Evolutionary conservation across 2,329 filamentous ascomycete genomes (phyloP).

Genomic region (Trichoderma sp.): DNA sequence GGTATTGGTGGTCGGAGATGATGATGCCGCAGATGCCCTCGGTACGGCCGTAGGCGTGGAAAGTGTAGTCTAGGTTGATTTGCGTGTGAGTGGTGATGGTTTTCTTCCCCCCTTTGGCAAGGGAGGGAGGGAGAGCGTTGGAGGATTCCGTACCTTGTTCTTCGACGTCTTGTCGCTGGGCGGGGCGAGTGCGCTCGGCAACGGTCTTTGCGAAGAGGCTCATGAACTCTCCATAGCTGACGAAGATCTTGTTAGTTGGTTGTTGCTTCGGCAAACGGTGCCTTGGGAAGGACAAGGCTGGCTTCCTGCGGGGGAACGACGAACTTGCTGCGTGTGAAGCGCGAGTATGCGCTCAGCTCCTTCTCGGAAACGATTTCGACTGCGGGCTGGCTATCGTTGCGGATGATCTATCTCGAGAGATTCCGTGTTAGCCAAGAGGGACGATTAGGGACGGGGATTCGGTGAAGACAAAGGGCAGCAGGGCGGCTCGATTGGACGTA

Average conservation of each 20-base stretch:
- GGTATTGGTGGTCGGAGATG: conserved; percentile 75
- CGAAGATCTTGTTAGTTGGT: not conserved
- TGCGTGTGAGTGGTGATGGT: not conserved
- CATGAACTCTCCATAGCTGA: conserved; percentile 66
- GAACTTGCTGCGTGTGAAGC: conserved; percentile 75
- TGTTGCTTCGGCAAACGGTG: not conserved
- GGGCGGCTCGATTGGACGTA: conserved; percentile 47
- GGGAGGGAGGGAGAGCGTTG: not conserved
- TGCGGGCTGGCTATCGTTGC: conserved; percentile 75
- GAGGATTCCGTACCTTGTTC: conserved; percentile 61
- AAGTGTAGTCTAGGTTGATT: conserved; percentile 59
- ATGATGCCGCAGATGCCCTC: conserved; percentile 76
- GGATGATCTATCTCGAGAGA: conserved; percentile 66
- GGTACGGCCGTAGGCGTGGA: conserved; percentile 75
- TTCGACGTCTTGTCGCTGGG: conserved; percentile 82
- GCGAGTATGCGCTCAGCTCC: conserved; percentile 75
- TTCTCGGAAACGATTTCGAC: conserved; percentile 76
- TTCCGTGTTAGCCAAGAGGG: not conserved
- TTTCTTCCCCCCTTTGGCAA: not conserved
- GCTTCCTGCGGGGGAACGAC: conserved; percentile 27
- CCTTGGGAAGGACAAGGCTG: not conserved
- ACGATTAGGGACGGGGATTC: not conserved
- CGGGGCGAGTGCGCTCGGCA: conserved; percentile 79
- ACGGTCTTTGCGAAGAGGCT: conserved; percentile 84
- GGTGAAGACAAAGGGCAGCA: conserved; percentile 6